Evolutionary conservation across 2,329 filamentous ascomycete species (phyloP).

Genomic region (Escovopsis sp.): DNA sequence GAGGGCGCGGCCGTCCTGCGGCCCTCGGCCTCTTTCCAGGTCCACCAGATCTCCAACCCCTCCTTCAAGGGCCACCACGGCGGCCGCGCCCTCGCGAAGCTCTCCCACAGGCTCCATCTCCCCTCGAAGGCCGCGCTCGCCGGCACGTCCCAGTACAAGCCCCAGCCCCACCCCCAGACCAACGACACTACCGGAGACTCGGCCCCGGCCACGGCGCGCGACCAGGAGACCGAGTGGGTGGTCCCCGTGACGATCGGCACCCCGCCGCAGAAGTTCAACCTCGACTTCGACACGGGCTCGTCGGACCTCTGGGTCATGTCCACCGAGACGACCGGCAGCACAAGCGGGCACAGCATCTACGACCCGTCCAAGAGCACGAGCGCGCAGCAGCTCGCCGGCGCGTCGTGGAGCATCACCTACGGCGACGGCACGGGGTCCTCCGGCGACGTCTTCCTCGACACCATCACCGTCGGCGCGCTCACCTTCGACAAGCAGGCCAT

Average conservation of each 20-base stretch:
- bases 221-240: constrained; percentile 6
- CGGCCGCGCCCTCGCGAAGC: constrained; percentile 6
- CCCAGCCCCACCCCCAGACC: not conserved
- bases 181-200: constrained; percentile 4
- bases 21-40: constrained; percentile 2
- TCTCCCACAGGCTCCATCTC: constrained; percentile 4
- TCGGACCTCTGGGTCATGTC: constrained; percentile 23
- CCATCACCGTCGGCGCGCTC: constrained; percentile 26
- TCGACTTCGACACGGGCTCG: constrained; percentile 12
- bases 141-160: too few species aligned
- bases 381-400: constrained; percentile 20
- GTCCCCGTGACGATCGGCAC: constrained; percentile 9
- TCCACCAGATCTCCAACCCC: constrained; percentile 2
- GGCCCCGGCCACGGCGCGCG: constrained; percentile 1
- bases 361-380: constrained; percentile 23
- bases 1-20: not conserved
- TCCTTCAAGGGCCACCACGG: constrained; percentile 4
- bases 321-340: constrained; percentile 23
- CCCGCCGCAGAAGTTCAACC: constrained; percentile 7
- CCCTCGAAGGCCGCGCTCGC: too few species aligned
- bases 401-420: constrained; percentile 28
- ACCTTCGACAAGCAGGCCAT: constrained; percentile 27
- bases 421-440: constrained; percentile 28
- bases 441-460: constrained; percentile 29
- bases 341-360: constrained; percentile 26